Conservation (phyloP, 2,329 filamentous ascomycete genomes). For the Lecanicillium sp. region DNA sequence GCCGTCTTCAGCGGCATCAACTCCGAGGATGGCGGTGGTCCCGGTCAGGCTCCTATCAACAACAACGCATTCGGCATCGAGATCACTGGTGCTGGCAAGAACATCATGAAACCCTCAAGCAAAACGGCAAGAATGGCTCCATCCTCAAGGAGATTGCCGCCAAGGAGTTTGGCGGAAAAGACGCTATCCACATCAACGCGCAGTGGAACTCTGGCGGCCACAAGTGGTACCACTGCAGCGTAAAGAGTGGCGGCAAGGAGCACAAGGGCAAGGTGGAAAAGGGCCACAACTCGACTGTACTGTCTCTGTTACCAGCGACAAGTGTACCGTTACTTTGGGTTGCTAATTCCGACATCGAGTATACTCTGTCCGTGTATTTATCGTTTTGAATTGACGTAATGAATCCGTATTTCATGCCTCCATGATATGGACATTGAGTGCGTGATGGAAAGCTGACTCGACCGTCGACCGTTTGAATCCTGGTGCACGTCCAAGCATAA, state of each 20-base stretch:
- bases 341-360: too few species aligned
- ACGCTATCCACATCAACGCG: neutral
- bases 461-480: neutral
- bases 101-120: neutral
- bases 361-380: too few species aligned
- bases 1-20: neutral
- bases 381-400: too few species aligned
- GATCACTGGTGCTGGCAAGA: neutral
- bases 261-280: too few species aligned
- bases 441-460: neutral
- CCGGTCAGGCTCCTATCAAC: neutral
- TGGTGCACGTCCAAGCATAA: neutral
- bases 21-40: neutral
- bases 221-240: neutral
- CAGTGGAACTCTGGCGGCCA: neutral
- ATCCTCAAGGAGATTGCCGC: neutral
- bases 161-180: too few species aligned
- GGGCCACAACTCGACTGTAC: too few species aligned
- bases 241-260: neutral
- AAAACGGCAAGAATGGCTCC: neutral
- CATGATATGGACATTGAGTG: too few species aligned
- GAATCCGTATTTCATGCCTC: too few species aligned
- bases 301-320: too few species aligned
- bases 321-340: too few species aligned
- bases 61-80: neutral